Conservation (phyloP, 306 rosid genomes). For the Cucumis sativus region Cucumber_9930_V3 NC_026655.2:27117001-27117500, state of each 20-base stretch:
- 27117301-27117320: background rate
- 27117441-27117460: background rate
- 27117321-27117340: background rate
- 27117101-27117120: constrained; percentile 16
- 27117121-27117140: constrained; percentile 8
- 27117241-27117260: background rate
- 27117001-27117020: constrained; percentile 25
- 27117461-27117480: background rate
- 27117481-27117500: background rate
- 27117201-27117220: background rate
- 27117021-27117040: constrained; percentile 24
- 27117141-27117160: constrained; percentile 15
- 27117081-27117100: constrained; percentile 6
- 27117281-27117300: background rate
- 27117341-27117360: background rate
- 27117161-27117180: background rate
- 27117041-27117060: constrained; percentile 29
- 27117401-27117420: background rate
- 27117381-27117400: background rate
- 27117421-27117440: background rate
- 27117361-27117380: background rate
- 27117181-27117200: background rate
- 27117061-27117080: constrained; percentile 20
- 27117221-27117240: background rate
- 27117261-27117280: background rate